Evolutionary conservation across 768 basidiomycete genomes (phyloP).

Genomic region (Austroboletus eburneus): DNA sequence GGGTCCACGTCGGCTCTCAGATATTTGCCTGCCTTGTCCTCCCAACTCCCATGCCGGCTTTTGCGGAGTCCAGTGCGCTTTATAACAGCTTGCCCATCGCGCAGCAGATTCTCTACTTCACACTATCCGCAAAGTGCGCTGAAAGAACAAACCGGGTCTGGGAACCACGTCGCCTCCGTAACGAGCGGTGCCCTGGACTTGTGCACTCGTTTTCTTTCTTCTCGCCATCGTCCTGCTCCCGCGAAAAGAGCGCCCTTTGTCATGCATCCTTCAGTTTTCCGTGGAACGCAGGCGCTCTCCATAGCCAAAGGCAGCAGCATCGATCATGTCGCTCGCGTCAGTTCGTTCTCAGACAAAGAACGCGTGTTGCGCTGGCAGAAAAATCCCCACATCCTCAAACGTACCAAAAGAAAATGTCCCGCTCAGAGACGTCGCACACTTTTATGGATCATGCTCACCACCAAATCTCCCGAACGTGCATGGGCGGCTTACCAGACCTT

Average conservation of each 20-base stretch:
- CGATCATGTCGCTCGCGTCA: conserved; percentile 6
- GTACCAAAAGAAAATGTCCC: conserved; percentile 16
- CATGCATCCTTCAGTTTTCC: neutral
- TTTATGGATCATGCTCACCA: conserved; percentile 31
- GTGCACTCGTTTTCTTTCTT: neutral
- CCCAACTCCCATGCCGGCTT: conserved; percentile 31
- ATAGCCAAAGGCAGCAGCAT: conserved; percentile 3
- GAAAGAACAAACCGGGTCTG: conserved; percentile 1
- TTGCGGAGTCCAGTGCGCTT: conserved; percentile 10
- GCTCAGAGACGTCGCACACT: conserved; percentile 21
- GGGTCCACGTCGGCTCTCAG: conserved; percentile 73
- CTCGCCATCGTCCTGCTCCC: neutral
- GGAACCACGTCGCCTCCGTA: neutral
- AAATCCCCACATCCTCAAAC: neutral
- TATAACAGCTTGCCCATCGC: conserved; percentile 1
- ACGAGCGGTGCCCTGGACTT: neutral
- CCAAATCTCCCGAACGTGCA: conserved; percentile 31
- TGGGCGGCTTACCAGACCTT: conserved; percentile 44
- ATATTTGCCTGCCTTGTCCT: conserved; percentile 33
- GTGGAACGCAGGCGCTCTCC: neutral
- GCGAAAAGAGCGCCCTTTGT: conserved; percentile 2
- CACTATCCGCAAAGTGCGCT: neutral
- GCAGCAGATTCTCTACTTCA: conserved; percentile 4
- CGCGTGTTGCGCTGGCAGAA: neutral
- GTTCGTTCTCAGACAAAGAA: conserved; percentile 1